Base-by-base conservation (phyloP, 352 stramenopile species). In the Globisporangium yorkense region DNA sequence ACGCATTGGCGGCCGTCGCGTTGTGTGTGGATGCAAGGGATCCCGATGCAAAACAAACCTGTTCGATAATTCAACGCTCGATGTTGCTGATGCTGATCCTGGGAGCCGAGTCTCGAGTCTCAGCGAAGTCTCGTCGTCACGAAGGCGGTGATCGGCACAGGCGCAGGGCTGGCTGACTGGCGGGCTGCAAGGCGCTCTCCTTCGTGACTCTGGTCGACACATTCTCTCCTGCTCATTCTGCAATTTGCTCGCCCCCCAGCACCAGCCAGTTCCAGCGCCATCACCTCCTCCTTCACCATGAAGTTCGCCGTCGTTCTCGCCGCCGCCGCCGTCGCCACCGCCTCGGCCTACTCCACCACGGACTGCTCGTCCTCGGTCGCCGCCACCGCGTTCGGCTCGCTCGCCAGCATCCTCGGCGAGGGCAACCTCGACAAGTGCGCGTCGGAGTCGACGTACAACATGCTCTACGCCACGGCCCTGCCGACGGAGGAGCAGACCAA, bases 401-500 rank as follows among this genome's bases (percentile, higher is more conserved):
- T 81, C 51, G 53, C 60, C 13, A 12, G 29, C 41, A 41, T 75
- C 10, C 51, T 74, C 39, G 24, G 57, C 16, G 49, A 48, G 43
- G 15, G 56, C 6, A 49, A 66, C 16, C 59, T 81, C 37, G 53
- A 29, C 16, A 13, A 24, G 4, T 81, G 70, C 41, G 50, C 58
- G 3, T n/a, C 37, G 3, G 31, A 43, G 18, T 70, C 65, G 47
- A 67, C 70, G 20, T 76, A 77, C 70, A 69, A 70, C 66, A 70
- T 77, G 67, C 54, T 80, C 44, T 63, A 65, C 51, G 60, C 66
- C 40, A 65, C 64, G 27, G 16, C 49, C 20, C 54, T 72, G 31
- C 71, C 69, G 5, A 71, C 66, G 54, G 57, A 62, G 20, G 66
- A 62, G 20, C 48, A 77, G 59, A 70, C 57, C 15, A 66, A 50